These are phyloP conservation scores for Fusarium azukiicola DNA, from an alignment of 2,329 filamentous ascomycete genomes.

Conservation along the genomic window DNA sequence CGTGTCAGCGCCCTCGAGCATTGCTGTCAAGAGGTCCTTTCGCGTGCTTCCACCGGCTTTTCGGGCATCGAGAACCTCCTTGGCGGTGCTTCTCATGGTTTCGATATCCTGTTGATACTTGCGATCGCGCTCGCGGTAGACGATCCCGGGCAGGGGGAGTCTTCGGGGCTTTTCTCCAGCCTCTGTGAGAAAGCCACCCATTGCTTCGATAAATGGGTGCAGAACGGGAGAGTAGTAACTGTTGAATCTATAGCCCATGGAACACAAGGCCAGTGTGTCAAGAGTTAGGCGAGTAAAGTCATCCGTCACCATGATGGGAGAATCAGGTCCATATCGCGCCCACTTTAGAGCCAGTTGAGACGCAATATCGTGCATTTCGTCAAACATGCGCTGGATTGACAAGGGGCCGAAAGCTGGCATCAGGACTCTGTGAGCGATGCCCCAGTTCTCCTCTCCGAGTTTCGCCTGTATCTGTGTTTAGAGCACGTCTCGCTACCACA, in stretches of 20 bases:
- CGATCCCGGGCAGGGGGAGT: not conserved
- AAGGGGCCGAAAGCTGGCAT: constrained; percentile 86
- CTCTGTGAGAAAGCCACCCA: constrained; percentile 15
- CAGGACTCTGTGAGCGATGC: constrained; percentile 81
- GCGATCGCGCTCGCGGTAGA: not conserved
- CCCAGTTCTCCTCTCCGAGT: constrained; percentile 79
- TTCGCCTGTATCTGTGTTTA: constrained; percentile 56
- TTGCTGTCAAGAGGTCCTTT: constrained; percentile 74
- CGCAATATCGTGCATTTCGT: constrained; percentile 84
- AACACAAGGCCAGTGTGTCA: constrained; percentile 2
- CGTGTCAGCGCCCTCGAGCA: constrained; percentile 84
- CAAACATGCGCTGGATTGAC: constrained; percentile 84
- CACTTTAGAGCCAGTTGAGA: constrained; percentile 84
- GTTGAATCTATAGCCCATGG: constrained; percentile 20
- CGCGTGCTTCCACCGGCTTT: not conserved
- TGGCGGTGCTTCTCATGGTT: constrained; percentile 9
- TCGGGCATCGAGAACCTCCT: constrained; percentile 6
- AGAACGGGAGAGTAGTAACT: constrained; percentile 10
- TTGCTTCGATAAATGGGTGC: not conserved
- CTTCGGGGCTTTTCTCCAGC: constrained; percentile 12
- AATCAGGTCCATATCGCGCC: constrained; percentile 79
- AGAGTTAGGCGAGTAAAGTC: constrained; percentile 84
- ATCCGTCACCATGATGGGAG: constrained; percentile 79
- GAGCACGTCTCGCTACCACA: too few relatives aligned
- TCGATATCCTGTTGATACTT: constrained; percentile 10